phyloP scores from a whole-genome alignment of 169 alveolate genomes.

The Plasmodium gonderi region DNA sequence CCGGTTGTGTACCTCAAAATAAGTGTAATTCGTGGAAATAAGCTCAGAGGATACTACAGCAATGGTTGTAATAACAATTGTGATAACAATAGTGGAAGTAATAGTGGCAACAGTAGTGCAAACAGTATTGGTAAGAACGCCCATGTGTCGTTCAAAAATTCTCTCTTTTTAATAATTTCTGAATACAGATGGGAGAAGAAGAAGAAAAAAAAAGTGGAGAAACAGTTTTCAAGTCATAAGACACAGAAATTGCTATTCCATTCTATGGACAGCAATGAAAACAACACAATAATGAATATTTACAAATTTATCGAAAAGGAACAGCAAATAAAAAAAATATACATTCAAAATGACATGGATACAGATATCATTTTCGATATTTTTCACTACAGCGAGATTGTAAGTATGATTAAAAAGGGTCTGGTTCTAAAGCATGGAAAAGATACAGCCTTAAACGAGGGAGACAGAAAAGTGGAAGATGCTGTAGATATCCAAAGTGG shows the following conservation, averaged over 20 bases:
- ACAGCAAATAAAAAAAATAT: background rate
- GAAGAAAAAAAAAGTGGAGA: background rate
- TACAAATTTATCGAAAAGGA: constrained; percentile 40
- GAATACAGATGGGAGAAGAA: background rate
- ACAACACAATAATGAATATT: constrained; percentile 32
- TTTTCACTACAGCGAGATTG: constrained; percentile 38
- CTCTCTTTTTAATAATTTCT: constrained; percentile 4
- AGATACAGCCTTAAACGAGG: too few relatives aligned
- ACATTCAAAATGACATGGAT: constrained; percentile 6
- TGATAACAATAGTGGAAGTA: too few relatives aligned
- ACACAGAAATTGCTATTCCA: background rate
- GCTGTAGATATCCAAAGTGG: too few relatives aligned
- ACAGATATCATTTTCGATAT: constrained; percentile 4
- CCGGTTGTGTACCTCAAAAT: constrained; percentile 10
- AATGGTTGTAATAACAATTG: too few relatives aligned
- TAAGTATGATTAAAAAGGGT: background rate
- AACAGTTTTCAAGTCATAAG: constrained; percentile 9
- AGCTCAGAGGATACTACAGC: background rate
- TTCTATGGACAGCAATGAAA: background rate
- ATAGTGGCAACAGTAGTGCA: background rate
- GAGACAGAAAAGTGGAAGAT: background rate
- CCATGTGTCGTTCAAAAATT: constrained; percentile 12
- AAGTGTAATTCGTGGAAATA: background rate
- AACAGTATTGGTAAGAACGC: too few relatives aligned
- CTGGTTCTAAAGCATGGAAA: too few relatives aligned